Evolutionary conservation across 2,329 filamentous ascomycete genomes (phyloP), one percentile per base, ranked within the genome.

Genomic region (Fusarium decemcellulare): DNA sequence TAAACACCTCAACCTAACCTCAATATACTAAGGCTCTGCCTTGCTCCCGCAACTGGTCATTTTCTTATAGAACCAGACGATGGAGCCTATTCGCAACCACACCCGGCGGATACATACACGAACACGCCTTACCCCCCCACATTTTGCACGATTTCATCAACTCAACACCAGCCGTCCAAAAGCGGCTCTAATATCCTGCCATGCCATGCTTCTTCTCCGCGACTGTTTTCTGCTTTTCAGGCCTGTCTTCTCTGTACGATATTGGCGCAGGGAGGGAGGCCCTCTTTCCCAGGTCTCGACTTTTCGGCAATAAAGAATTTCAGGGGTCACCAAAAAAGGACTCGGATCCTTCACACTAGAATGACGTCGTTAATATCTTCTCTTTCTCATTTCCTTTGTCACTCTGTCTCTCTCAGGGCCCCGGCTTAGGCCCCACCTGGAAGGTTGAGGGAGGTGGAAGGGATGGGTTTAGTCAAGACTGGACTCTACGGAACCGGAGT

Each of bases 1-100:
- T 89, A 59, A 44, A 10, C 15, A 32, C 23, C 3, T 23, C 23
- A 23, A 23, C 23, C 23, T 5, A 23, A 23, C 23, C 23, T 23
- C 23, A 23, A 4, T 23, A 23, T 23, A 30, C 23, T 18, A 39
- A 29, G 18, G 18, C 29, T 29, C 11, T 12, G 27, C 46, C 43
- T 16, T 39, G 14, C 29, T 15, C 7, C 27, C 8, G 4, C 6
- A 14, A 8, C 39, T 44, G 23, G 7, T 15, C 16, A 23, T 44
- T 29, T 18, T 47, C 18, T 12, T 15, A 34, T 11, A 18, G 30
- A 43, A 37, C 32, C 14, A 29, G 51, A 39, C 37, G 23, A 46
- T 39, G 29, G n/a, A 39, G 16, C 48, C 37, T 10, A 10, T 46
- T 43, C 27, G 44, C 29, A 47, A 48, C 40, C 18, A 14, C 29